phyloP scores from a whole-genome alignment of 2,329 filamentous ascomycete genomes.

The Lojkania enalia region DNA sequence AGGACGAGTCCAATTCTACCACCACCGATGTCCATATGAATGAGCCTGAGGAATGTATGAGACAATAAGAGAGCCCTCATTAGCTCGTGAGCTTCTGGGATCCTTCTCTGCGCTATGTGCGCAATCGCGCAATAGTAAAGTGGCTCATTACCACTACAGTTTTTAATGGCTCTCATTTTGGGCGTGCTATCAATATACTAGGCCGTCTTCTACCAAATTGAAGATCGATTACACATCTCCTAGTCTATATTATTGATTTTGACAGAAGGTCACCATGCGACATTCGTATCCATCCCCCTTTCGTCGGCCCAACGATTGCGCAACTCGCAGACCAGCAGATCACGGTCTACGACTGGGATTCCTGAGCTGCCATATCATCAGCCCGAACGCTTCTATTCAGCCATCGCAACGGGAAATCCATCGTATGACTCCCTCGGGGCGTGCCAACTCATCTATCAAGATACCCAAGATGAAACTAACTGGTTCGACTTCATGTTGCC shows the following conservation, averaged over 20 bases:
- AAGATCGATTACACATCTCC: constrained; percentile 49
- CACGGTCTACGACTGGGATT: constrained; percentile 60
- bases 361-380: constrained; percentile 66
- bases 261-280: constrained; percentile 61
- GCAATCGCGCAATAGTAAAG: constrained; percentile 46
- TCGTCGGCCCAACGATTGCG: constrained; percentile 61
- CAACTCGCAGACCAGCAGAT: constrained; percentile 51
- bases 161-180: constrained; percentile 61
- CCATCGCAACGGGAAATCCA: constrained; percentile 58
- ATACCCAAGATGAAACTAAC: constrained; percentile 61
- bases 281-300: constrained; percentile 46
- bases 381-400: constrained; percentile 64
- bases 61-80: no score
- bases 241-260: constrained; percentile 65
- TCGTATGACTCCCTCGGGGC: constrained; percentile 64
- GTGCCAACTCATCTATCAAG: constrained; percentile 59
- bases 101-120: constrained; percentile 43
- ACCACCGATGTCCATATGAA: no score
- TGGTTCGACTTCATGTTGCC: constrained; percentile 59
- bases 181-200: constrained; percentile 63
- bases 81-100: constrained; percentile 55
- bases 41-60: no score
- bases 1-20: not conserved
- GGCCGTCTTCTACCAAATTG: constrained; percentile 58
- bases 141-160: constrained; percentile 50